Evolutionary conservation across 2,329 filamentous ascomycete species (phyloP), one percentile per base, ranked within the genome.

Genomic region (Penicillium glabrum): DNA sequence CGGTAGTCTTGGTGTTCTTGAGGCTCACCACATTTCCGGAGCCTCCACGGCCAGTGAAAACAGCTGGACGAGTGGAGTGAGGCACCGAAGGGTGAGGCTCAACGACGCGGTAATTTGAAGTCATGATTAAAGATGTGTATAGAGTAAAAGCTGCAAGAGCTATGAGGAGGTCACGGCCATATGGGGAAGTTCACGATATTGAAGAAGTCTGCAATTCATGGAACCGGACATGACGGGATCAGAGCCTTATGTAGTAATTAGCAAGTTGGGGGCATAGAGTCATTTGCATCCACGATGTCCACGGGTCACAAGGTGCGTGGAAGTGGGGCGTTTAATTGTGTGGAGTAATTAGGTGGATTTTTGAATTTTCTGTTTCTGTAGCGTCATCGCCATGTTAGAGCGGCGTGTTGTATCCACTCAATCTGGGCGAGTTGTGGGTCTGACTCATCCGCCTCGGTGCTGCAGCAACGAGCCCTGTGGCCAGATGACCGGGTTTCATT

Each of bases 21-120:
- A 84, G 77, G 62, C 76, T 81, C 64, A 80, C 78, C 65, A 80
- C 75, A 69, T 86, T 87, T 68, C 83, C 84, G 23, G 82, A 82
- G 51, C 84, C 83, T 62, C 85, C 84, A 47, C 82, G 80, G 63
- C 83, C 83, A 56, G 79, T 77, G 59, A 80, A 75, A 62, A 83
- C 72, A 67, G 81, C 78, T 37, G 75, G 71, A 68, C 81, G 80
- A 63, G 72, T 73, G 53, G 68, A 66, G 55, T 77, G 74, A 54
- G 80, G 77, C 65, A 84, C 77, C 53, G 83, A 82, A 21, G 84
- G 85, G 73, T 87, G 84, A 61, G 85, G 84, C 69, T 87, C 84
- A 71, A 82, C 79, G 69, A 87, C 79, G 67, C 78, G 79, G 78
- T 83, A 85, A 66, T 76, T 72, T 57, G 71, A 67, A 45, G 76